These are phyloP conservation scores for Mytilinidion resinicola DNA, from an alignment of 495 filamentous ascomycete species.

Conservation along the genomic window DNA sequence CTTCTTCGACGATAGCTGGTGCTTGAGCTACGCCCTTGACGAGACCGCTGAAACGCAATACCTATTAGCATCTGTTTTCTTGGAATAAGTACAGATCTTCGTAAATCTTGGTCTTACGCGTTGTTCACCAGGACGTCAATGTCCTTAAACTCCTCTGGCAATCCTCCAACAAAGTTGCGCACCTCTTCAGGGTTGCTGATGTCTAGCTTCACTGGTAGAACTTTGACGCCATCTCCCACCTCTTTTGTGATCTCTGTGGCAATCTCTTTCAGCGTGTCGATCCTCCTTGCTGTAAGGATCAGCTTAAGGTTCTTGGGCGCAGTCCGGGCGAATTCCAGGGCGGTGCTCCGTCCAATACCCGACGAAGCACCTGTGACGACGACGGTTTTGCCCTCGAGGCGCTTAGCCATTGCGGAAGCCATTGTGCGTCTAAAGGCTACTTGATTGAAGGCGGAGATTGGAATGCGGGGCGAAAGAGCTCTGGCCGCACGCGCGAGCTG, in stretches of 20 bases:
- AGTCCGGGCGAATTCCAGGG: constrained; percentile 87
- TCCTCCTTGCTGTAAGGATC: constrained; percentile 76
- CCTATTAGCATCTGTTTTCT: neutral
- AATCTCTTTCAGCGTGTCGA: constrained; percentile 70
- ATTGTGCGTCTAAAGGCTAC: constrained; percentile 41
- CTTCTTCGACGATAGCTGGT: constrained; percentile 72
- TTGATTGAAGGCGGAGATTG: neutral
- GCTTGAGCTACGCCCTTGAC: constrained; percentile 85
- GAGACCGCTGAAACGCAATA: constrained; percentile 52
- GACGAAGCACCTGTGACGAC: constrained; percentile 90
- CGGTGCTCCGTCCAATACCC: constrained; percentile 81
- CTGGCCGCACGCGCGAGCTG: too few species aligned
- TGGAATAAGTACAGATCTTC: neutral
- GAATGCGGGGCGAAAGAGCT: neutral
- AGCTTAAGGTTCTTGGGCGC: constrained; percentile 74
- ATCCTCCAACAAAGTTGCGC: constrained; percentile 58
- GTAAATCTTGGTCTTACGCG: constrained; percentile 56
- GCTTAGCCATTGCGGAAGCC: constrained; percentile 70
- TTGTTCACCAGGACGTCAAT: constrained; percentile 95
- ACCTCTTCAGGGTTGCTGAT: constrained; percentile 77
- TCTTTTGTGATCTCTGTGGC: constrained; percentile 72
- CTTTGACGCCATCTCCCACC: constrained; percentile 73
- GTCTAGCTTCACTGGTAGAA: constrained; percentile 77
- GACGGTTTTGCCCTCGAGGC: constrained; percentile 90
- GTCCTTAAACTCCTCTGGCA: constrained; percentile 79